Evolutionary conservation across 2,329 filamentous ascomycete genomes (phyloP), one percentile per base, ranked within the genome.

Genomic region (Fusarium musae): DNA sequence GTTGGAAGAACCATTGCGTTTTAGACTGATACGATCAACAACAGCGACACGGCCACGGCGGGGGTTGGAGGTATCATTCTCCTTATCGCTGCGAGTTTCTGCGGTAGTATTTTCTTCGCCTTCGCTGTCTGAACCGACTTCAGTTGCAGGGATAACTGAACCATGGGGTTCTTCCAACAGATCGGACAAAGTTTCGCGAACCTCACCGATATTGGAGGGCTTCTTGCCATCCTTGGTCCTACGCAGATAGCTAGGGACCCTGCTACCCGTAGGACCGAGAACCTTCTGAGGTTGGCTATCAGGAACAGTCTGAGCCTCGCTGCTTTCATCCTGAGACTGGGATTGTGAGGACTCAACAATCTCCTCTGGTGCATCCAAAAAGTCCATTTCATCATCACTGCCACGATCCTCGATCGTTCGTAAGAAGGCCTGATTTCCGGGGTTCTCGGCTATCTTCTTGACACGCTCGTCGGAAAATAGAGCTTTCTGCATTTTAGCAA

Each of bases 401-500:
- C 92, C 93, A 56, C 89, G 89, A 79, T 98, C 95, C 77, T 97
- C 95, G 59, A 99, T 93, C 11, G 94, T 94, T 73, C 91, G 91
- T 75, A 99, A 87, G 84, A 99, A 99, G 1, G 96, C 96, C 69
- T 93, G 89, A 80, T 95, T 96, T 79, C 96, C 95, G 5, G 93
- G 93, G 77, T 97, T 95, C 79, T 94, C 91, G 39, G 94, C 95
- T 71, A 98, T 94, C 82, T 96, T 95, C 79, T 93, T 94, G 76
- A 99, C 90, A 42, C 94, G 94, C 81, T 97, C 95, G 78, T 98
- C 95, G 30, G 93, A 88, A 52, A 97, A 89, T 13, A 99, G 87
- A 11, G 95, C 93, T 80, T 94, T 95, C 63, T 95, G 93, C 93
- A 97, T 97, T 83, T 94, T 93, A 40, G 93, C 93, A 82, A 97